Evolutionary conservation across 2,329 filamentous ascomycete species (phyloP).

Genomic region (Beauveria rudraprayagi): DNA sequence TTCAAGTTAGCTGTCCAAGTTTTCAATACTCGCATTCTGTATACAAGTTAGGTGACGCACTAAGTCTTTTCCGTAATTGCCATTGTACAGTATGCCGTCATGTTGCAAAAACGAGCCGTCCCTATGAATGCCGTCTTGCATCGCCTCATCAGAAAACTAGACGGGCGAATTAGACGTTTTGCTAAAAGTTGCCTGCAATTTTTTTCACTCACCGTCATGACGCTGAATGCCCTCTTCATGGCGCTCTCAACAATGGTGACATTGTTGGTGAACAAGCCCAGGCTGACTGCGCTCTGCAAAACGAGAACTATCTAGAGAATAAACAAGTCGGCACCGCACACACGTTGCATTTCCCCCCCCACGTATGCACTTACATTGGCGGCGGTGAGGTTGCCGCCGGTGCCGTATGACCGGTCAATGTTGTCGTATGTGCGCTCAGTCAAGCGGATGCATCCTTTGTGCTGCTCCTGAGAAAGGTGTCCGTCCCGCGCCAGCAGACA

Average conservation of each 20-base stretch:
- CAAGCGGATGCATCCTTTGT: slow-evolving; percentile 16
- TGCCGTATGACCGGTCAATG: slow-evolving; percentile 15
- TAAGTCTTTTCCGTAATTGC: slow-evolving; percentile 20
- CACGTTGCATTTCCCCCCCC: too few relatives aligned
- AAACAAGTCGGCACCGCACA: too few relatives aligned
- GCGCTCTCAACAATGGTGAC: slow-evolving; percentile 16
- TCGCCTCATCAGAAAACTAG: slow-evolving; percentile 14
- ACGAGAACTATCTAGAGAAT: slow-evolving; percentile 15
- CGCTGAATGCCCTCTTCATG: slow-evolving; percentile 13
- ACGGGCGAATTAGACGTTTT: background rate
- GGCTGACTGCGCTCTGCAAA: slow-evolving; percentile 18
- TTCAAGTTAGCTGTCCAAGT: background rate
- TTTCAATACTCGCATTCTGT: too few relatives aligned
- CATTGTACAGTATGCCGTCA: slow-evolving; percentile 18
- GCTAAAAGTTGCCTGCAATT: background rate
- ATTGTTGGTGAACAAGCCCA: slow-evolving; percentile 17
- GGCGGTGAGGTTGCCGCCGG: slow-evolving; percentile 16
- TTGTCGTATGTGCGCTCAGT: slow-evolving; percentile 16
- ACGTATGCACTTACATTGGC: slow-evolving; percentile 13
- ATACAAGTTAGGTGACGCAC: background rate
- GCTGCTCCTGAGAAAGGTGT: slow-evolving; percentile 13
- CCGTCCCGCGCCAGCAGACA: slow-evolving; percentile 17
- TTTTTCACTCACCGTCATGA: slow-evolving; percentile 14
- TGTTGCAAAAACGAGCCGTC: slow-evolving; percentile 19
- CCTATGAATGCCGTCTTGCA: slow-evolving; percentile 17